Evolutionary conservation across 257 asterid genomes (phyloP), one percentile per base, ranked within the genome.

Genomic region (Solanum sejunctum): DNA sequence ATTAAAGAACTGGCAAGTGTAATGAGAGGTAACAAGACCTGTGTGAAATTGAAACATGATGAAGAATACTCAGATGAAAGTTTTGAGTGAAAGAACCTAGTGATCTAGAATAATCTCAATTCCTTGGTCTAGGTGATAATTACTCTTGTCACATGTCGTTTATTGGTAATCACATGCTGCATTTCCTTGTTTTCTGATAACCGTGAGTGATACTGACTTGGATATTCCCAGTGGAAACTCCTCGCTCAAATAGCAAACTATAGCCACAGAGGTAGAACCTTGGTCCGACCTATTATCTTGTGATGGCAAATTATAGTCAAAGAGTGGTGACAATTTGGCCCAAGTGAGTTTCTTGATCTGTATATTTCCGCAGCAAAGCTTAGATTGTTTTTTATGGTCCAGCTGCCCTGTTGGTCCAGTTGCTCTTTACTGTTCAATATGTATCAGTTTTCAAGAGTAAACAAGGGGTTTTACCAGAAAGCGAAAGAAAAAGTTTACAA

Each of bases 21-120:
- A 52, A 93, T 95, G 97, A 93, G 92, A 85, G 94, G 99, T 47
- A 91, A 89, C 64, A 86, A 90, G 71, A 83, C 36, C 54, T 32
- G 45, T 12, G 54, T 23, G 16, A 88, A 89, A 84, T 79, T 64
- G 77, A 87, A 88, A 86, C 81, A n/a, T 39, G 85, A 83, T 45
- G 94, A 89, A 71, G 93, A 86, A 57, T 92, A 84, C 84, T 88
- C 94, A 0, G 96, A 94, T 56, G 93, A 87, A 32, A 91, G 51
- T 28, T 54, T 17, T 51, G 66, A 75, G 61, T 75, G 82, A 75
- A 8, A 70, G 52, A 72, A 43, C 11, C 80, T 20, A 43, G 52
- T 52, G 83, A 26, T 6, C 17, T 78, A 26, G 18, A 52, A 52
- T 51, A 32, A 3, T 52, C 64, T 77, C 63, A 51, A 23, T 52